These are phyloP conservation scores for Coemansia sp. DNA, from an alignment of 192 early-diverging fungal genomes.

Conservation along the genomic window DNA sequence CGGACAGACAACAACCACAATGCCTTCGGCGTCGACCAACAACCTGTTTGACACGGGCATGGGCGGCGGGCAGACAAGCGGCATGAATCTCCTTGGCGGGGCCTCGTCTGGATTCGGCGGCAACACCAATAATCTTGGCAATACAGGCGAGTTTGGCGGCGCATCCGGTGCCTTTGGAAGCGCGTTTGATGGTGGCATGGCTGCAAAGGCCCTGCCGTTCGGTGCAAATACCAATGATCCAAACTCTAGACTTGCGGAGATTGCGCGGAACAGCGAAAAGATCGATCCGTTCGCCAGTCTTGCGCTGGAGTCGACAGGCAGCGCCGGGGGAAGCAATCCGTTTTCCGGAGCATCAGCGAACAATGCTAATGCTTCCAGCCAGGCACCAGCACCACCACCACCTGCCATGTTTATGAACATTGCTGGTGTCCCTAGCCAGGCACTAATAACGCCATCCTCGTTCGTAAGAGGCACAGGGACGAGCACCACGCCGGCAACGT, in stretches of 20 bases:
- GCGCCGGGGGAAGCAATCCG: constrained; percentile 22
- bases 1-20: constrained; percentile 27
- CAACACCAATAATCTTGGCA: background rate
- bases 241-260: constrained; percentile 51
- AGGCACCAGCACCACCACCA: constrained; percentile 2
- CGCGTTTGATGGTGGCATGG: constrained; percentile 55
- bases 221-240: constrained; percentile 39
- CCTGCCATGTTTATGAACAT: background rate
- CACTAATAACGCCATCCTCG: constrained; percentile 8
- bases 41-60: constrained; percentile 20
- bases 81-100: constrained; percentile 14
- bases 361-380: background rate
- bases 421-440: constrained; percentile 8
- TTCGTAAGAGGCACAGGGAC: background rate
- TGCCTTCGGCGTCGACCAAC: constrained; percentile 15
- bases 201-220: constrained; percentile 47
- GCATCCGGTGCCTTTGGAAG: constrained; percentile 47
- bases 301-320: constrained; percentile 38
- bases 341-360: constrained; percentile 21
- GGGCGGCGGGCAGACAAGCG: constrained; percentile 12
- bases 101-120: constrained; percentile 1
- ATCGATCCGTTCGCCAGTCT: constrained; percentile 62
- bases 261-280: constrained; percentile 58
- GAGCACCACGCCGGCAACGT: constrained; percentile 10
- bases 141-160: constrained; percentile 28